A percentile compares a stretch with the other conserved stretches of the same genome.
These are phyloP conservation scores for Mortierella sp. DNA, from an alignment of 371 early-diverging fungal species.

Conservation along the genomic window DNA sequence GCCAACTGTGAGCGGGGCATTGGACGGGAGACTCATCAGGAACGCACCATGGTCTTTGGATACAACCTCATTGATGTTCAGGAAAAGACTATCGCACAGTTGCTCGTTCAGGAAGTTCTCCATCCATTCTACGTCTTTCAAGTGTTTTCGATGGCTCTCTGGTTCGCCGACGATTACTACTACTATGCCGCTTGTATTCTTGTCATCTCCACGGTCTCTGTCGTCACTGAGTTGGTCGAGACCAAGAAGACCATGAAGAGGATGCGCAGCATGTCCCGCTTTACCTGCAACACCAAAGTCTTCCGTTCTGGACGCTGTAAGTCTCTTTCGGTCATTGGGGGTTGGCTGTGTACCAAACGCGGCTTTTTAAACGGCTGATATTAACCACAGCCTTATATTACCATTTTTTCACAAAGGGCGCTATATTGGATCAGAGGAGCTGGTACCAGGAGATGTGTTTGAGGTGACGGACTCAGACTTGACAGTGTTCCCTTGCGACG, in stretches of 20 bases:
- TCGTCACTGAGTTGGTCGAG: constrained; percentile 85
- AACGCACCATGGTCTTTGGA: constrained; percentile 87
- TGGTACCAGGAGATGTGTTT: constrained; percentile 95
- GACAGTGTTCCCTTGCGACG: constrained; percentile 94
- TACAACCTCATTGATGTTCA: constrained; percentile 86
- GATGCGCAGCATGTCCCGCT: constrained; percentile 89
- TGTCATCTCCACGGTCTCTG: constrained; percentile 74
- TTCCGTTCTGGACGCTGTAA: constrained; percentile 77
- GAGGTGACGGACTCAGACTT: constrained; percentile 76
- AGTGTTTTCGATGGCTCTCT: constrained; percentile 89
- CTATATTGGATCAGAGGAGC: constrained; percentile 77
- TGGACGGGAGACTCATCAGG: constrained; percentile 63
- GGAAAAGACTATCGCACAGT: constrained; percentile 79
- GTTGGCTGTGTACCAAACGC: background rate
- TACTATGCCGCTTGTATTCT: constrained; percentile 96
- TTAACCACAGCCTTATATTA: background rate
- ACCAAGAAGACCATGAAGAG: constrained; percentile 84
- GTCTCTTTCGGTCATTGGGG: background rate
- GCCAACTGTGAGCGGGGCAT: constrained; percentile 69
- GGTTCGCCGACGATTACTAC: constrained; percentile 95
- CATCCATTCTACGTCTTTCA: constrained; percentile 98
- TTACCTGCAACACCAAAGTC: constrained; percentile 84
- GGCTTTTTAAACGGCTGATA: background rate
- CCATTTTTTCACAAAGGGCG: constrained; percentile 46
- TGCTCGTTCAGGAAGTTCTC: constrained; percentile 90